Base-by-base conservation (phyloP, 495 filamentous ascomycete species). In the Trichoderma virens region DNA sequence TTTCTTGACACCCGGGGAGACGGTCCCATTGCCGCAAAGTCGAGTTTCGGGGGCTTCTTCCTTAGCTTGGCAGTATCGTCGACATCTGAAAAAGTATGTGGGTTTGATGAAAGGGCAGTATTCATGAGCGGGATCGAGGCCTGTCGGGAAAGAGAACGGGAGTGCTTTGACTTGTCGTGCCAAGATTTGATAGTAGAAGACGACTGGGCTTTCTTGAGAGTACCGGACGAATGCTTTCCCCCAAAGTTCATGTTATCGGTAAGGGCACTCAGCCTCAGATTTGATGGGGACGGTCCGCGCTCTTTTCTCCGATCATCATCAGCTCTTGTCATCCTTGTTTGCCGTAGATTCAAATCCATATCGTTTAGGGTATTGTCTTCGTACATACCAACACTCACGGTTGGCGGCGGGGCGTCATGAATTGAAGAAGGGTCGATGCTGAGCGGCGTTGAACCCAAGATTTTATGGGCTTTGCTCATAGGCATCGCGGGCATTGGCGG, bases 51-150 rank as follows among this genome's bases (percentile, higher is more conserved):
- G 6, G 82, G 78, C 68, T 83, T 85, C 73, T 82, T 83, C 65
- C 75, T 66, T 72, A 30, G 61, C 45, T 39, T 63, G 34, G 64
- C 64, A 54, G 30, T 32, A 18, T 30, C 64, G 32, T 78, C 77
- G 32, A 78, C 78, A 73, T 78, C 78, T 54, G 76, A 71, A 34
- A 76, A 71, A 28, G 71, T 64, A n/a, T 74, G 67, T 16, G 70
- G 75, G 70, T 80, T 80, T 23, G 74, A 67, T 7, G 80, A 79
- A 5, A 80, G 71, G 7, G 79, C 80, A 67, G 82, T 83, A 11
- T 80, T 75, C 74, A 83, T 82, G 39, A 80, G 79, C 20, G 81
- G 83, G 63, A 72, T 79, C 1, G 80, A 82, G 9, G 81, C 83
- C 66, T 85, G 82, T 64, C 82, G 80, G 7, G 81, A 83, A 66